phyloP scores from a whole-genome alignment of 2,329 filamentous ascomycete genomes.

The Venturia pyrina region DNA sequence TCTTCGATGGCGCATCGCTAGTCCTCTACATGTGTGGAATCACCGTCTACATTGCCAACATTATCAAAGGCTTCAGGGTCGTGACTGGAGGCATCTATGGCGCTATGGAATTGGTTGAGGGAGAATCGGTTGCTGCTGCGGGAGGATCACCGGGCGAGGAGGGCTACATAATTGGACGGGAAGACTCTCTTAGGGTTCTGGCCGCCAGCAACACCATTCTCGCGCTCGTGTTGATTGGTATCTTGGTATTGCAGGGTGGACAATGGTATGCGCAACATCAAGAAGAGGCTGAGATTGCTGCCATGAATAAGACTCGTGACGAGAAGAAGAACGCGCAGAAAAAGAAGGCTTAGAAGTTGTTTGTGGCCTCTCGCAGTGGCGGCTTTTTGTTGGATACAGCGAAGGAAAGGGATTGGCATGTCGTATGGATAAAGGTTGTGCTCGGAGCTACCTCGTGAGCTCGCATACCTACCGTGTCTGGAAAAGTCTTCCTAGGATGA shows the following conservation, averaged over 20 bases:
- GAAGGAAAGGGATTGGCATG: background rate
- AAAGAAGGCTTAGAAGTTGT: background rate
- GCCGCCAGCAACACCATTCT: constrained; percentile 94
- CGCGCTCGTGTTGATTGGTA: constrained; percentile 81
- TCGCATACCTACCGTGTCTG: background rate
- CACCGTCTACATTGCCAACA: constrained; percentile 90
- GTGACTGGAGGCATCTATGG: constrained; percentile 65
- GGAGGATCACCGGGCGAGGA: constrained; percentile 22
- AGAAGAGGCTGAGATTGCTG: constrained; percentile 68
- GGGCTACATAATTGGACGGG: constrained; percentile 63
- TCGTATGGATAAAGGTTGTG: background rate
- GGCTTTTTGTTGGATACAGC: background rate
- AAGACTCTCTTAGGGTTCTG: constrained; percentile 85
- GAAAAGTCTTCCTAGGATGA: background rate
- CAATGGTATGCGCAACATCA: constrained; percentile 98
- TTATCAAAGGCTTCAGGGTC: constrained; percentile 84
- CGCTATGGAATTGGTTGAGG: constrained; percentile 27
- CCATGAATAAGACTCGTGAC: constrained; percentile 46
- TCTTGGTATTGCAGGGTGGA: constrained; percentile 85
- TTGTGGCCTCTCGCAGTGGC: background rate
- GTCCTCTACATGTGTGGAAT: constrained; percentile 75
- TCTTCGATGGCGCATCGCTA: constrained; percentile 72
- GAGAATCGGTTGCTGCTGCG: constrained; percentile 28
- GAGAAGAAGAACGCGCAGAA: constrained; percentile 32
- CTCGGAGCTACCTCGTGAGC: background rate